phyloP scores from a whole-genome alignment of 2,329 filamentous ascomycete species.

The Arthrobotrys pseudoclavata region DNA sequence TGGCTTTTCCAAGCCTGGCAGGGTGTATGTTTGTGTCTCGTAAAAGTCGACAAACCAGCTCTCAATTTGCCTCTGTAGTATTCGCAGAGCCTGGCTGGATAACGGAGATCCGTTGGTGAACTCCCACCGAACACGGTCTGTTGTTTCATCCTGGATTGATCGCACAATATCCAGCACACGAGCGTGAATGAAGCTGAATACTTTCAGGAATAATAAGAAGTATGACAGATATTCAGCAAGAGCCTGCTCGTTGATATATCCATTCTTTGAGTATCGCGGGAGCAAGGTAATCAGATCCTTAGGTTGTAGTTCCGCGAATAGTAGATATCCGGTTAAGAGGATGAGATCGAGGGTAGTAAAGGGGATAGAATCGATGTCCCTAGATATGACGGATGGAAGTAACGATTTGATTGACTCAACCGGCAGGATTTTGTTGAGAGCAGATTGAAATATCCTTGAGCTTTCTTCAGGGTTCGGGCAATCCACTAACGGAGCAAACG shows the following conservation, averaged over 20 bases:
- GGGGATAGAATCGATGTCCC: constrained; percentile 3
- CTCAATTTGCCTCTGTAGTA: constrained; percentile 38
- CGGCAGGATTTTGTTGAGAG: constrained; percentile 22
- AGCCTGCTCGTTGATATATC: constrained; percentile 36
- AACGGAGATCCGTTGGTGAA: constrained; percentile 52
- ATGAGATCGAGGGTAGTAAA: constrained; percentile 17
- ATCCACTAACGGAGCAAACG: constrained; percentile 38
- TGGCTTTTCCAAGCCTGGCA: neutral
- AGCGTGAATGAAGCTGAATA: constrained; percentile 50
- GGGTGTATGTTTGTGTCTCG: neutral
- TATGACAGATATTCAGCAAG: constrained; percentile 61
- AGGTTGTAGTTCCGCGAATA: constrained; percentile 60
- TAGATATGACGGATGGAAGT: constrained; percentile 33
- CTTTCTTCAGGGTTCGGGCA: constrained; percentile 16
- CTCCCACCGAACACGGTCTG: constrained; percentile 39
- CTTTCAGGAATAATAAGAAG: constrained; percentile 57
- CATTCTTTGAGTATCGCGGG: constrained; percentile 34
- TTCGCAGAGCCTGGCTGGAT: constrained; percentile 31
- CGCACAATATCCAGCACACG: constrained; percentile 14
- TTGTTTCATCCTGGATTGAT: constrained; percentile 18
- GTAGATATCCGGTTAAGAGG: constrained; percentile 61
- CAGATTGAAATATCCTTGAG: constrained; percentile 23
- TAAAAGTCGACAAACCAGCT: constrained; percentile 34
- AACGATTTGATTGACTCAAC: constrained; percentile 4
- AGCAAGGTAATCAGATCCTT: constrained; percentile 48